These are phyloP conservation scores for Xylariaceae sp. DNA, from an alignment of 2,329 filamentous ascomycete genomes.

Conservation along the genomic window DNA sequence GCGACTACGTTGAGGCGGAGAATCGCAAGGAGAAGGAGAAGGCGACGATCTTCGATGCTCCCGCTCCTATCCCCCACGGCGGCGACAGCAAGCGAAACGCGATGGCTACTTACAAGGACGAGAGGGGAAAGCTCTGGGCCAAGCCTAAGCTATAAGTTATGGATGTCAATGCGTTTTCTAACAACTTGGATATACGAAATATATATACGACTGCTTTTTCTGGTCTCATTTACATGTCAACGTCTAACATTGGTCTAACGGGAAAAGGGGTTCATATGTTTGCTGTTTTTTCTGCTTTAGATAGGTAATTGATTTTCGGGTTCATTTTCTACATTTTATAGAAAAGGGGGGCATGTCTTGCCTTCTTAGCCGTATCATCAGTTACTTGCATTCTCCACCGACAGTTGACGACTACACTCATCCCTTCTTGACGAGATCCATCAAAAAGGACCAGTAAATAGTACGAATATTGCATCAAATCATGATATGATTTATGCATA, in stretches of 20 bases:
- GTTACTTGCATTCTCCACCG: too few relatives aligned
- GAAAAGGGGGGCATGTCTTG: too few relatives aligned
- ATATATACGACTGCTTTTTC: not conserved
- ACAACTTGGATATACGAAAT: not conserved
- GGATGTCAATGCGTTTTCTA: not conserved
- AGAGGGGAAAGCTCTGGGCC: slow-evolving; percentile 31
- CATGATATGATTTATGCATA: too few relatives aligned
- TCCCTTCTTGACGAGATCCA: too few relatives aligned
- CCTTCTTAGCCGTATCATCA: too few relatives aligned
- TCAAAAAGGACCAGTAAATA: too few relatives aligned
- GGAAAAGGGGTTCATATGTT: not conserved
- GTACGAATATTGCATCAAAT: too few relatives aligned
- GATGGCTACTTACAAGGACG: slow-evolving; percentile 38
- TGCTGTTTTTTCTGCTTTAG: not conserved
- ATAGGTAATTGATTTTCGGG: too few relatives aligned
- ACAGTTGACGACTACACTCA: too few relatives aligned
- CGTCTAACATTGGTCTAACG: not conserved
- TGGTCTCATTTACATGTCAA: not conserved
- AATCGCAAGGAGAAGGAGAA: slow-evolving; percentile 32
- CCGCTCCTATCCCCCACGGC: slow-evolving; percentile 36
- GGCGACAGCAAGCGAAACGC: slow-evolving; percentile 40
- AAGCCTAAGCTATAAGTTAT: slow-evolving; percentile 27
- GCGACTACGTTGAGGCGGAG: slow-evolving; percentile 39
- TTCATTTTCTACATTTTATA: too few relatives aligned
- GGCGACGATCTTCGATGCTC: slow-evolving; percentile 33